phyloP scores from a whole-genome alignment of 148 eudicot species.

The Talinum fruticosum region DNA sequence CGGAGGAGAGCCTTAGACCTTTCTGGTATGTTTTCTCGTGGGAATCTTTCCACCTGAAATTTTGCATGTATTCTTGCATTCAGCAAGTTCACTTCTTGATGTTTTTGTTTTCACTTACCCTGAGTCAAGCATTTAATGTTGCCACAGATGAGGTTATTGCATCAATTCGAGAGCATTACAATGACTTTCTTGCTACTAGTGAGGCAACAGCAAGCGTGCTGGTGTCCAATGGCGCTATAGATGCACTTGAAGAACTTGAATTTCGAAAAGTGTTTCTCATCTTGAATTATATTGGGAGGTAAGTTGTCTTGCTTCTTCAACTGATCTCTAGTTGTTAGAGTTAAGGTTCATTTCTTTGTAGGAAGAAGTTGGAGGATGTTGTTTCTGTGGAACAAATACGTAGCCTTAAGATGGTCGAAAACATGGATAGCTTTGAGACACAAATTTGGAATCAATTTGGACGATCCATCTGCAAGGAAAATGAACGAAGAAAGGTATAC shows the following conservation, averaged over 20 bases:
- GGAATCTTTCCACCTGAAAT: not conserved
- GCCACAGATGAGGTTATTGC: conserved; percentile 4
- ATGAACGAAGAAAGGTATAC: conserved; percentile 50
- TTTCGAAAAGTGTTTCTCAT: conserved; percentile 59
- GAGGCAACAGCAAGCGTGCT: not conserved
- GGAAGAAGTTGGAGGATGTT: conserved; percentile 48
- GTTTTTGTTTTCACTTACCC: not conserved
- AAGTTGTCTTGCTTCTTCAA: conserved; percentile 14
- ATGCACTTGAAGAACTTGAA: conserved; percentile 46
- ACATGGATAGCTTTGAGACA: conserved; percentile 52
- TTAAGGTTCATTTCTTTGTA: conserved; percentile 25
- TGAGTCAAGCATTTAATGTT: not conserved
- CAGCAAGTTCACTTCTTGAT: not conserved
- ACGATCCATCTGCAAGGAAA: conserved; percentile 21
- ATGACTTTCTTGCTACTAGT: conserved; percentile 12
- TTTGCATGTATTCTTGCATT: not conserved
- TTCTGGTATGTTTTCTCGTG: conserved; percentile 25
- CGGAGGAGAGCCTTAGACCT: conserved; percentile 22
- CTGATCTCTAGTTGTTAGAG: not conserved
- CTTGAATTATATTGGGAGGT: conserved; percentile 63
- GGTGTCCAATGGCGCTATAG: conserved; percentile 19
- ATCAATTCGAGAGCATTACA: conserved; percentile 11
- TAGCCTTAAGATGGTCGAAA: conserved; percentile 21
- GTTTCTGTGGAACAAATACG: conserved; percentile 33
- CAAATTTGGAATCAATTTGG: conserved; percentile 58